These are phyloP conservation scores for Amorphotheca resinae DNA, from an alignment of 495 filamentous ascomycete species.

Conservation along the genomic window DNA sequence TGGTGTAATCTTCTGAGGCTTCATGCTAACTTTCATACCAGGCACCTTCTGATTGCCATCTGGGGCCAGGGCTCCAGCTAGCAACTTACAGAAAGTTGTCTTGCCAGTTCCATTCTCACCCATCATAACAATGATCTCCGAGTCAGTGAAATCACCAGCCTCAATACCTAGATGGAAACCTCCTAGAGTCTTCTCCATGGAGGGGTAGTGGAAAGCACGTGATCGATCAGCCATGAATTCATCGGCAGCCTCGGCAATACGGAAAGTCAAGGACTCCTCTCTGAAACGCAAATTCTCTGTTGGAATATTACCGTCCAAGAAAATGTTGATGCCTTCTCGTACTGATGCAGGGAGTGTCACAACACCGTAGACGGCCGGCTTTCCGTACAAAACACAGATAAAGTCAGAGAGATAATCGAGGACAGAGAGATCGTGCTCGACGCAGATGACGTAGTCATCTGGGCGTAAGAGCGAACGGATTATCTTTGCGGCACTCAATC, in stretches of 20 bases:
- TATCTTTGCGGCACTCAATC: conserved; percentile 79
- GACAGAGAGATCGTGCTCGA: conserved; percentile 97
- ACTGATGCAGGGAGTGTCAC: conserved; percentile 95
- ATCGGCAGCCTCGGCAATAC: conserved; percentile 82
- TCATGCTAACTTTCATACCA: conserved; percentile 95
- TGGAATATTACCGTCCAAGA: conserved; percentile 93
- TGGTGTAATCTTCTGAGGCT: conserved; percentile 97
- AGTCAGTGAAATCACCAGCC: conserved; percentile 81
- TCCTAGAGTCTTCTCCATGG: conserved; percentile 89
- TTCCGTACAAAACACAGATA: conserved; percentile 92
- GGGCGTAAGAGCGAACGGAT: conserved; percentile 80
- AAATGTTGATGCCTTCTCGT: conserved; percentile 99
- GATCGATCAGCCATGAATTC: conserved; percentile 79
- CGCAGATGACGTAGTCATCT: conserved; percentile 93
- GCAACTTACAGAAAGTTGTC: conserved; percentile 94
- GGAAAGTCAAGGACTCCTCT: conserved; percentile 93
- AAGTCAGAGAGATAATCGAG: conserved; percentile 98
- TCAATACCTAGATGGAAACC: conserved; percentile 78
- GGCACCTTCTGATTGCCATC: conserved; percentile 66
- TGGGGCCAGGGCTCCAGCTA: conserved; percentile 86
- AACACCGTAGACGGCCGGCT: conserved; percentile 92
- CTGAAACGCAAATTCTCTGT: conserved; percentile 98
- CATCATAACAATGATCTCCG: conserved; percentile 99
- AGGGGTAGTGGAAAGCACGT: conserved; percentile 74
- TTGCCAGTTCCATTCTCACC: conserved; percentile 94